Percentiles rank a stretch among this genome's conserved stretches.
Evolutionary conservation across 2,329 filamentous ascomycete genomes (phyloP).

Genomic region (Nemania diffusa): DNA sequence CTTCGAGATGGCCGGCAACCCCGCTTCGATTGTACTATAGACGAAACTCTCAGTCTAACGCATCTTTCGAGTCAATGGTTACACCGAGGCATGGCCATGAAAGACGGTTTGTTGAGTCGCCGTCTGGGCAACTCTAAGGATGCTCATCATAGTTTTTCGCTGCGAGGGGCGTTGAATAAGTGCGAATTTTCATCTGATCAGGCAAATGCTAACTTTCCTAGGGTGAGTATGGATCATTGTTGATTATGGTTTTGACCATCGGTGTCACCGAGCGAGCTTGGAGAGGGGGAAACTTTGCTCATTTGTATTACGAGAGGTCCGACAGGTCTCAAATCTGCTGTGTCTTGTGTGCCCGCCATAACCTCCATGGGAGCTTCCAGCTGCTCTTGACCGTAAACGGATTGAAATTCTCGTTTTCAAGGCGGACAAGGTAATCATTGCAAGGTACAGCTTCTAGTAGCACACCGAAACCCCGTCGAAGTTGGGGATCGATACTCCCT

Average conservation of each 20-base stretch:
- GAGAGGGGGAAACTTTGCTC: neutral
- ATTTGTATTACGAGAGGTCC: neutral
- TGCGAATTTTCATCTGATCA: neutral
- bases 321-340: conserved; percentile 55
- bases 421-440: conserved; percentile 77
- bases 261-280: neutral
- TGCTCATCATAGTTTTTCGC: neutral
- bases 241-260: neutral
- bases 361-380: conserved; percentile 88
- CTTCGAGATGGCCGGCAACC: no score
- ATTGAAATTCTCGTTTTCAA: conserved; percentile 88
- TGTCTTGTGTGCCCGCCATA: conserved; percentile 65
- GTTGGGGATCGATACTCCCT: conserved; percentile 53
- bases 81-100: no score
- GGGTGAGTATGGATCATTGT: neutral
- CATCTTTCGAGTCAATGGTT: no score
- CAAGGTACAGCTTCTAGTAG: conserved; percentile 84
- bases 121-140: neutral
- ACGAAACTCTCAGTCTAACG: no score
- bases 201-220: neutral
- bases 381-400: conserved; percentile 73
- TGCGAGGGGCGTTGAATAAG: neutral
- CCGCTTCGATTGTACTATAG: no score
- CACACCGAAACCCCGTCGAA: conserved; percentile 77
- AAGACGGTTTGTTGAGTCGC: no score